These are phyloP conservation scores for Aureobasidium sp. DNA, from an alignment of 2,329 filamentous ascomycete species.

Conservation along the genomic window DNA sequence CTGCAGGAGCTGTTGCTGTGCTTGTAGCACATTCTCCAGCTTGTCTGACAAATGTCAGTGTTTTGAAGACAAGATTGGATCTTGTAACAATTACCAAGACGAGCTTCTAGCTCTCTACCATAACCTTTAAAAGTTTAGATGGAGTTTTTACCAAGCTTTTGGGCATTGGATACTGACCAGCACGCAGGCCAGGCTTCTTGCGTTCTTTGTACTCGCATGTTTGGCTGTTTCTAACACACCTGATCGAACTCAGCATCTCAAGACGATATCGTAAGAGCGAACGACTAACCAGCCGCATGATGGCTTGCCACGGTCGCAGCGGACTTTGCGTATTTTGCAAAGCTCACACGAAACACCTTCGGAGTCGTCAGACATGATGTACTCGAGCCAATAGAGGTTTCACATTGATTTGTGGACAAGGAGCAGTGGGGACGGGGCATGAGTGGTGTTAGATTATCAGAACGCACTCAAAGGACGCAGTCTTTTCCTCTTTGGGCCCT, in stretches of 20 bases:
- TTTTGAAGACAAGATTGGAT: constrained; percentile 22
- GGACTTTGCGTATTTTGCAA: constrained; percentile 66
- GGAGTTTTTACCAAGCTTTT: not conserved
- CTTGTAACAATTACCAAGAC: constrained; percentile 39
- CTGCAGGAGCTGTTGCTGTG: constrained; percentile 41
- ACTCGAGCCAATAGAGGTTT: not conserved
- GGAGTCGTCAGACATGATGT: constrained; percentile 9
- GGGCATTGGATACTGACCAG: constrained; percentile 34
- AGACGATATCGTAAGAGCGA: not conserved
- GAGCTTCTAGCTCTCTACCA: constrained; percentile 54
- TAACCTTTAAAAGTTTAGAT: constrained; percentile 33
- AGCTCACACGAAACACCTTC: constrained; percentile 56
- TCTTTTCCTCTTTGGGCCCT: constrained; percentile 38
- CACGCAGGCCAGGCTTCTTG: constrained; percentile 58
- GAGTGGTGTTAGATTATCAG: constrained; percentile 30
- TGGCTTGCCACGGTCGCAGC: constrained; percentile 70
- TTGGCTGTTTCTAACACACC: constrained; percentile 58
- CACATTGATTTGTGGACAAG: not conserved
- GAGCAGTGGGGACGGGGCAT: not conserved
- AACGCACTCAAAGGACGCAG: constrained; percentile 39
- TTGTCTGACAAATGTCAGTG: constrained; percentile 32
- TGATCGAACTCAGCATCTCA: constrained; percentile 1
- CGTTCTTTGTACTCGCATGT: constrained; percentile 62
- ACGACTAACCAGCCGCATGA: constrained; percentile 56
- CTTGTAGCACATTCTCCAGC: constrained; percentile 38